These are phyloP conservation scores for Venturia asperata DNA, from an alignment of 2,329 filamentous ascomycete species.

Conservation along the genomic window DNA sequence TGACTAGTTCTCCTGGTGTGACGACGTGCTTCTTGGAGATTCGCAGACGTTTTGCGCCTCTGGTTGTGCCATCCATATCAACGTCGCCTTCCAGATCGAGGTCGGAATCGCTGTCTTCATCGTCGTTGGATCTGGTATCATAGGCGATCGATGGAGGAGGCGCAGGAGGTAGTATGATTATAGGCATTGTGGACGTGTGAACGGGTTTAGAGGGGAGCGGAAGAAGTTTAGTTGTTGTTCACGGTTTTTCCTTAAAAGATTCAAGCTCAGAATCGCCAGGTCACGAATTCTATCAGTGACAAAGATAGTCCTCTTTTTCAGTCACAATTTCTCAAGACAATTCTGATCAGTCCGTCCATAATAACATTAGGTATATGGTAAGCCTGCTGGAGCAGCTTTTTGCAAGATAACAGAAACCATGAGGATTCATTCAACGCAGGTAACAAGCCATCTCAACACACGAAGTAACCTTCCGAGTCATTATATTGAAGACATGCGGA, in stretches of 20 bases:
- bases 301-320: too few species aligned
- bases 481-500: neutral
- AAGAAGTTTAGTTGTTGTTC: neutral
- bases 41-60: slow-evolving; percentile 35
- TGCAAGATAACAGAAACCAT: neutral
- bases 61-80: slow-evolving; percentile 41
- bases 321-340: neutral
- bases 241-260: neutral
- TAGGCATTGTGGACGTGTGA: slow-evolving; percentile 42
- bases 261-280: neutral
- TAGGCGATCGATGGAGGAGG: slow-evolving; percentile 29
- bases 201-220: neutral
- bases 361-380: neutral
- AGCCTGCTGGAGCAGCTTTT: neutral
- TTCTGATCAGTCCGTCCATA: neutral
- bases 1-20: slow-evolving; percentile 83
- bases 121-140: slow-evolving; percentile 29
- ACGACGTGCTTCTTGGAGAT: slow-evolving; percentile 51
- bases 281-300: too few species aligned
- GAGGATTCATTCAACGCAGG: neutral
- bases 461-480: neutral
- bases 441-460: neutral
- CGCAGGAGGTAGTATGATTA: slow-evolving; percentile 51
- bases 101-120: slow-evolving; percentile 25
- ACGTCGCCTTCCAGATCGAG: slow-evolving; percentile 42